These are phyloP conservation scores for Dimargaris cristalligena DNA, from an alignment of 192 early-diverging fungal species.

Conservation along the genomic window DNA sequence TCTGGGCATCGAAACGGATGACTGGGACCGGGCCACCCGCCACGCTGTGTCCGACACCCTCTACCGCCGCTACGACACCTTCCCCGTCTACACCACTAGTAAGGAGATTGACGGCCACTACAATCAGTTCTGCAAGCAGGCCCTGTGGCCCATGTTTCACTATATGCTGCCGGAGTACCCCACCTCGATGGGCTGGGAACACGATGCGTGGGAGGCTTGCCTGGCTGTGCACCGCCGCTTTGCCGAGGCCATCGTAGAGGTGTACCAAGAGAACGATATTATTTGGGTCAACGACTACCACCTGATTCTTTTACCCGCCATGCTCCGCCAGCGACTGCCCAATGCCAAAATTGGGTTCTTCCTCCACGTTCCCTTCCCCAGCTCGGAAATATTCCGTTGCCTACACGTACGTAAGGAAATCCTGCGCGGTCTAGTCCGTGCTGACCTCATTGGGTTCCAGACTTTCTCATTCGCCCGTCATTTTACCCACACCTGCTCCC, in stretches of 20 bases:
- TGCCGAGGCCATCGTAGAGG: constrained; percentile 46
- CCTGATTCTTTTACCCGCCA: constrained; percentile 73
- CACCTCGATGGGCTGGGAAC: constrained; percentile 44
- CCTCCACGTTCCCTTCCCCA: constrained; percentile 90
- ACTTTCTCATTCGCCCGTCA: constrained; percentile 91
- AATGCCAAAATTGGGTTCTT: constrained; percentile 82
- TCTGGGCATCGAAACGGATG: constrained; percentile 57
- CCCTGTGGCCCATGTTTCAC: constrained; percentile 86
- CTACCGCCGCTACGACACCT: constrained; percentile 38
- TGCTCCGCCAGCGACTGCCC: constrained; percentile 64
- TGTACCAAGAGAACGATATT: constrained; percentile 63
- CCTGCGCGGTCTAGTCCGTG: constrained; percentile 71
- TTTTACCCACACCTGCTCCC: constrained; percentile 82
- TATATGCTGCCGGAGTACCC: constrained; percentile 78
- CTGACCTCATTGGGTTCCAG: constrained; percentile 79
- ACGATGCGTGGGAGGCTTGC: constrained; percentile 63
- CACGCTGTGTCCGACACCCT: constrained; percentile 42
- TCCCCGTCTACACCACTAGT: constrained; percentile 69
- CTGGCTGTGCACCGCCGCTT: constrained; percentile 61
- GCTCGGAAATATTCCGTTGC: constrained; percentile 84
- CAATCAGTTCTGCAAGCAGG: constrained; percentile 88
- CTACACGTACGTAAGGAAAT: constrained; percentile 70
- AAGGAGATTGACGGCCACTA: constrained; percentile 82
- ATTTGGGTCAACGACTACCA: constrained; percentile 95
- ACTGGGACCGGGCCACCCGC: constrained; percentile 38